Conservation (phyloP, 2,329 filamentous ascomycete genomes). For the Alternaria postmessia region DNA sequence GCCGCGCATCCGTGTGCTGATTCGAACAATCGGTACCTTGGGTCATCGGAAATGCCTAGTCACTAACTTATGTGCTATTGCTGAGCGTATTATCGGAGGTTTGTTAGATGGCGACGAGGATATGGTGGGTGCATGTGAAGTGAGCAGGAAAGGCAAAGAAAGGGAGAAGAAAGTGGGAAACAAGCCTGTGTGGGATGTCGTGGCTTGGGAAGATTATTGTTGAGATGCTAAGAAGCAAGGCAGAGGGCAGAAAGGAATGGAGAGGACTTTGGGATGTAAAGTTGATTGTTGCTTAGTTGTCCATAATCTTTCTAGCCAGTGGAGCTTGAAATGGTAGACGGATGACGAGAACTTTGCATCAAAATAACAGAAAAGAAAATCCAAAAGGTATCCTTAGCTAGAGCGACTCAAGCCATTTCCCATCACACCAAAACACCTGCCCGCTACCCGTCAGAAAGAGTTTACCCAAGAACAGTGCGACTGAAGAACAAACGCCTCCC, state of each 20-base stretch:
- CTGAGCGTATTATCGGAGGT: neutral
- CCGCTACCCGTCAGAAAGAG: conserved; percentile 12
- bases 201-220: neutral
- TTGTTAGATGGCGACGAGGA: neutral
- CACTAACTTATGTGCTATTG: neutral
- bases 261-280: neutral
- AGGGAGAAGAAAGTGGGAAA: neutral
- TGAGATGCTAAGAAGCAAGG: neutral
- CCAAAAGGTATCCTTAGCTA: conserved; percentile 26
- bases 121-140: neutral
- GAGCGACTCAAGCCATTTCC: conserved; percentile 11
- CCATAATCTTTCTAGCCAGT: neutral
- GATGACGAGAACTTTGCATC: neutral
- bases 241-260: neutral
- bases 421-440: conserved; percentile 28
- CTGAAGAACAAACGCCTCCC: conserved; percentile 22
- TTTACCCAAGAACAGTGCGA: conserved; percentile 8
- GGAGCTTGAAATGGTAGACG: neutral
- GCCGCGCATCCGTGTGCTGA: neutral
- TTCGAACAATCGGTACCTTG: neutral
- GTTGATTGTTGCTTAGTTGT: neutral
- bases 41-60: conserved; percentile 4
- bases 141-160: neutral
- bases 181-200: conserved; percentile 4
- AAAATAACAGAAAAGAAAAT: conserved; percentile 10